Conservation (phyloP, 177 flowering plant genomes). For the Vitis hybrid region DNA sequence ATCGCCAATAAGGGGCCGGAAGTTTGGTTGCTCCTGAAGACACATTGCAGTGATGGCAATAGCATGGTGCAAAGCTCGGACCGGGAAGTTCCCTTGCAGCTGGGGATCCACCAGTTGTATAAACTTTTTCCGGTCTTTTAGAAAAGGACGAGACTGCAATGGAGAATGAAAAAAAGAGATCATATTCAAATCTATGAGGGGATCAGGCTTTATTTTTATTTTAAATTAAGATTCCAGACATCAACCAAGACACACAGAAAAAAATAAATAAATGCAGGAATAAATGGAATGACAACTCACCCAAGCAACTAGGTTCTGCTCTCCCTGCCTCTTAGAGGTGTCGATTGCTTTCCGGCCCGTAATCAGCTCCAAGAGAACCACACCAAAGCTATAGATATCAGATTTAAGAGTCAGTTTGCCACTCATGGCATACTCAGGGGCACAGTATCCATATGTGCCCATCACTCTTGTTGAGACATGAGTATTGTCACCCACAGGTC, state of each 20-base stretch:
- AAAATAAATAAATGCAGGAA: neutral
- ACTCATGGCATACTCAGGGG: constrained; percentile 95
- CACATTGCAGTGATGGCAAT: constrained; percentile 90
- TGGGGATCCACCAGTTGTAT: constrained; percentile 70
- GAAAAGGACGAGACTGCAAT: constrained; percentile 69
- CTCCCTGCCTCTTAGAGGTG: constrained; percentile 37
- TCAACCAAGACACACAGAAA: too few species aligned
- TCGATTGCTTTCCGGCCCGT: constrained; percentile 82
- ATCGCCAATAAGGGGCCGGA: constrained; percentile 77
- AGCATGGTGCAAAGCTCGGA: constrained; percentile 72
- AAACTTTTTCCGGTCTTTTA: constrained; percentile 72
- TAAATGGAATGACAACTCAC: constrained; percentile 29
- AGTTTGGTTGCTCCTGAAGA: constrained; percentile 80
- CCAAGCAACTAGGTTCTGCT: constrained; percentile 68
- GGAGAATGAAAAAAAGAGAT: neutral
- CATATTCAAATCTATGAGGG: neutral
- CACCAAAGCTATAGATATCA: constrained; percentile 92
- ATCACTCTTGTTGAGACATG: constrained; percentile 92
- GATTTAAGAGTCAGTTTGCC: constrained; percentile 90
- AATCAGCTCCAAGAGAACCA: constrained; percentile 82
- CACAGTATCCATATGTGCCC: constrained; percentile 97
- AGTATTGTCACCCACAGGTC: constrained; percentile 88
- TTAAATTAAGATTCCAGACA: too few species aligned
- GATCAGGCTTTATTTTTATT: too few species aligned
- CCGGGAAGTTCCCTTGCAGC: constrained; percentile 61